phyloP scores from a whole-genome alignment of 495 filamentous ascomycete species.

The Neurospora sp. region DNA sequence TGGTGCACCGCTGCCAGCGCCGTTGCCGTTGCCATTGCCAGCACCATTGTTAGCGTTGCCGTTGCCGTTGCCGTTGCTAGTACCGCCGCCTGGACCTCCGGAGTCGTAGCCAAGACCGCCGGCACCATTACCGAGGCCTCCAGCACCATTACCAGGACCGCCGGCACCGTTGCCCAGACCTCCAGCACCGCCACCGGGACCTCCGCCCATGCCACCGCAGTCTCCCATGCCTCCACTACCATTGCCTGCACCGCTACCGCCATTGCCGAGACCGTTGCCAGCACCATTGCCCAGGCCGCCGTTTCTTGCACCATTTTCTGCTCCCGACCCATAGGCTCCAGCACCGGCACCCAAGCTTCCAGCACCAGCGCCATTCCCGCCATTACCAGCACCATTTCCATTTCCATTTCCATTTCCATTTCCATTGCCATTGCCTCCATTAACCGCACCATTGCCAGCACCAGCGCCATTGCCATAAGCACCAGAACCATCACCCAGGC shows the following conservation, averaged over 20 bases:
- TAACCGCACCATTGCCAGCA: background rate
- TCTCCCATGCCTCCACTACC: background rate
- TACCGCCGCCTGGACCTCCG: background rate
- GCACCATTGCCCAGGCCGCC: background rate
- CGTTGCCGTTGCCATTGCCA: background rate
- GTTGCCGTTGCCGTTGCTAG: background rate
- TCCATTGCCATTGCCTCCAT: background rate
- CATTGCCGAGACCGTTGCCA: constrained; percentile 2
- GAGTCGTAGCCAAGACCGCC: background rate
- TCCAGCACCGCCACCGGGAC: background rate
- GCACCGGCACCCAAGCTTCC: background rate
- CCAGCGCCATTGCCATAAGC: background rate
- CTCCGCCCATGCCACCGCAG: background rate
- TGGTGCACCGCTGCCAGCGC: background rate
- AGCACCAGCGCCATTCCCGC: constrained; percentile 2
- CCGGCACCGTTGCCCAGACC: background rate
- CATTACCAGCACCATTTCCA: background rate
- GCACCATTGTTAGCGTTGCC: too few species aligned
- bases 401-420: background rate
- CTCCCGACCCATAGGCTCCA: background rate
- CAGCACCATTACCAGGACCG: background rate
- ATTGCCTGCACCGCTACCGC: background rate
- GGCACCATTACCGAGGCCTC: background rate
- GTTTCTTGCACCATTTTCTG: background rate
- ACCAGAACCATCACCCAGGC: background rate